A percentile compares a stretch with the other conserved stretches of the same genome.
These are phyloP conservation scores for Cyberlindnera veronae DNA, from an alignment of 805 yeast genomes.

Conservation along the genomic window DNA sequence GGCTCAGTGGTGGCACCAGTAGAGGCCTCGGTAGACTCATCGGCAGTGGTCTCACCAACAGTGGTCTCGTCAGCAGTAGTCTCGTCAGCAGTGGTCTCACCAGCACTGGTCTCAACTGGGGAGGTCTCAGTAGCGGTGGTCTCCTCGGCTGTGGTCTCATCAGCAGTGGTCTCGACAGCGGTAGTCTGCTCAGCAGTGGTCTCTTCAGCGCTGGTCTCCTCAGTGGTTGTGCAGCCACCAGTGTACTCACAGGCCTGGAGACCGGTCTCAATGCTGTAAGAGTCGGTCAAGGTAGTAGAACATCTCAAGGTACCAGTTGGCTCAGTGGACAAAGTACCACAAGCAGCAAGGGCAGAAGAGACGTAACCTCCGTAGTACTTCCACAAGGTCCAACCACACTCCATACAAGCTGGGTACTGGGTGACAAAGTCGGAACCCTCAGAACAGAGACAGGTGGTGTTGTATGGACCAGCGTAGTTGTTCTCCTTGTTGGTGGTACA, in stretches of 20 bases:
- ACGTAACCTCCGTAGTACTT: conserved; percentile 31
- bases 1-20: conserved; percentile 1
- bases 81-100: conserved; percentile 4
- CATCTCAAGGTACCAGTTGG: conserved; percentile 28
- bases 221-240: conserved; percentile 7
- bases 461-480: conserved; percentile 22
- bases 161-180: conserved; percentile 5
- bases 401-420: conserved; percentile 30
- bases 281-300: conserved; percentile 21
- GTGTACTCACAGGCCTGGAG: conserved; percentile 12
- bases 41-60: conserved; percentile 2
- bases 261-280: conserved; percentile 15
- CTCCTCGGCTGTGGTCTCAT: conserved; percentile 7
- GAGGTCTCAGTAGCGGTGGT: conserved; percentile 9
- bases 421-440: conserved; percentile 19
- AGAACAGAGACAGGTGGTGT: conserved; percentile 26
- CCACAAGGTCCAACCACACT: conserved; percentile 39
- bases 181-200: neutral
- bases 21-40: conserved; percentile 2
- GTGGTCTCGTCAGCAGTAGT: conserved; percentile 9
- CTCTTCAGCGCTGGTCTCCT: neutral
- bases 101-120: conserved; percentile 1
- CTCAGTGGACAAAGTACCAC: conserved; percentile 26
- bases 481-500: conserved; percentile 30
- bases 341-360: conserved; percentile 27